Evolutionary conservation across 352 stramenopile species (phyloP).

Genomic region (Pythium phragmitis): DNA sequence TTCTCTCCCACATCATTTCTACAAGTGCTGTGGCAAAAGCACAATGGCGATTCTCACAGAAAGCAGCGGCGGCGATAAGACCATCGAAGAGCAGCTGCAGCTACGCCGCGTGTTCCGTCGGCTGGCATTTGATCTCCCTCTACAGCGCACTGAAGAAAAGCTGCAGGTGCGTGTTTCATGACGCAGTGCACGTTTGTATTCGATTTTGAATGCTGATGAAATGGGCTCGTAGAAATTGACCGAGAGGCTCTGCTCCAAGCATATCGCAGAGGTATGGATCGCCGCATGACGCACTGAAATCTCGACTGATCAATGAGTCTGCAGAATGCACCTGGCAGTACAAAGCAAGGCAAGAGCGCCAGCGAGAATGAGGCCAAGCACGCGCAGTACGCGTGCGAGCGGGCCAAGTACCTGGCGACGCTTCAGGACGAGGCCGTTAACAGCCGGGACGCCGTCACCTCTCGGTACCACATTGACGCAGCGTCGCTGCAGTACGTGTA

Average conservation of each 20-base stretch:
- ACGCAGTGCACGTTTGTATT: background rate
- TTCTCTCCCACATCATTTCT: background rate
- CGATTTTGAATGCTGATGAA: background rate
- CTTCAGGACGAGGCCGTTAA: constrained; percentile 60
- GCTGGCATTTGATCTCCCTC: constrained; percentile 62
- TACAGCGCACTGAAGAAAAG: constrained; percentile 59
- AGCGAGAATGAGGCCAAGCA: constrained; percentile 41
- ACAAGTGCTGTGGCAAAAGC: background rate
- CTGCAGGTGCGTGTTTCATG: constrained; percentile 38
- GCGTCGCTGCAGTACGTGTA: constrained; percentile 52
- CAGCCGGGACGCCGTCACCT: constrained; percentile 51
- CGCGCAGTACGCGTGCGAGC: constrained; percentile 39
- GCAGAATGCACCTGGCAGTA: background rate
- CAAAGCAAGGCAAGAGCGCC: constrained; percentile 25
- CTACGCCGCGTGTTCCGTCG: constrained; percentile 68
- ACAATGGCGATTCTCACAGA: constrained; percentile 23
- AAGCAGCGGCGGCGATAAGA: constrained; percentile 32
- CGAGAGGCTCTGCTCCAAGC: constrained; percentile 38
- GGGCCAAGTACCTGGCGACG: constrained; percentile 43
- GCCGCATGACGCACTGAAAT: background rate
- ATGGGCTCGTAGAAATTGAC: constrained; percentile 35
- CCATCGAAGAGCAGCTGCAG: constrained; percentile 78
- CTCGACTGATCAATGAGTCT: background rate
- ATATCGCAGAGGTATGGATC: constrained; percentile 17
- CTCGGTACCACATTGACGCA: constrained; percentile 50